Evolutionary conservation across 306 rosid genomes (phyloP), one percentile per base, ranked within the genome.

Genomic region (Medicago ruthenica): DNA sequence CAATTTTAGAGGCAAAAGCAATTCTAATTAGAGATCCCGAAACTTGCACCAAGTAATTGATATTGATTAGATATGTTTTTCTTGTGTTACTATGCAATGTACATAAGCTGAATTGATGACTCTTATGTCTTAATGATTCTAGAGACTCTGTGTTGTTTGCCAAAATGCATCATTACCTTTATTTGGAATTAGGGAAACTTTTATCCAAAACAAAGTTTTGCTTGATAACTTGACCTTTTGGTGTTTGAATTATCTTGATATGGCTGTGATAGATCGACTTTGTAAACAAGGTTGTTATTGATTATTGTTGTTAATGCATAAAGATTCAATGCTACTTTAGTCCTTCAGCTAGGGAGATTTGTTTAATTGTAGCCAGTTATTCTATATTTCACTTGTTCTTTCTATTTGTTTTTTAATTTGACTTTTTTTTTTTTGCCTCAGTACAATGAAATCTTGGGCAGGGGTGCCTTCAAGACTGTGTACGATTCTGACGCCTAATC

Each of bases 381-480:
- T 59, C 47, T 42, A 75, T 76, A 16, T 27, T 86, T 83, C 76
- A 24, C 44, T 57, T 69, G 40, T 76, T 78, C 17, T 82, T 82
- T 79, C 41, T 63, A 22, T 59, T 31, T 39, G 31, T 41, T 42
- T 48, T 55, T 51, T 59, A 60, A 79, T 67, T 71, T 76, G 68
- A 62, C 74, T n/a, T 70, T 73, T 14, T n/a, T n/a, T n/a, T 57
- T 41, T 82, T 79, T 81, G 83, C 76, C 59, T 69, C 97, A 95
- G 97, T 90, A 86, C 90, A 81, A 78, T 83, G 99, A 92, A 85
- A 83, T 89, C 42, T 86, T 95, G 86, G 97, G 98, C 80, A 92
- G 81, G 83, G 98, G 99, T 79, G 97, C 99, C 83, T 95, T 90
- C 88, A 92, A 95, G 89, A 89, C 92, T 21, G 98, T 95, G 99